These are phyloP conservation scores for Umbilicus rupestris DNA, from an alignment of 164 flowering plant genomes.

Conservation along the genomic window DNA sequence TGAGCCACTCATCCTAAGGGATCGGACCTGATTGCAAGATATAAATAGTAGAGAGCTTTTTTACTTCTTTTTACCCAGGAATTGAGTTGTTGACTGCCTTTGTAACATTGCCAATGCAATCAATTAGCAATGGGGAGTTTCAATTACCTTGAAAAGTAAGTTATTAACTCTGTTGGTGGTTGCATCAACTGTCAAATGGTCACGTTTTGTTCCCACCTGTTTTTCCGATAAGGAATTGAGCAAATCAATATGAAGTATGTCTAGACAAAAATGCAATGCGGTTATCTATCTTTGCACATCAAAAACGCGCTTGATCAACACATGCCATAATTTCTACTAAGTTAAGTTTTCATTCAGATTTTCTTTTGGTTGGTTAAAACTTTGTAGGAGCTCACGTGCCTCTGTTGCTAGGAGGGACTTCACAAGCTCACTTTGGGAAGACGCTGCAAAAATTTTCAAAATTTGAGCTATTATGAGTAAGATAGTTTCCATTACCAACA, in stretches of 20 bases:
- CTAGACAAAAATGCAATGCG: too few relatives aligned
- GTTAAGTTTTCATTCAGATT: neutral
- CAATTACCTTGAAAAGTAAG: conserved; percentile 69
- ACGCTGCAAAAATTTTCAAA: conserved; percentile 51
- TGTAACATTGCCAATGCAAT: neutral
- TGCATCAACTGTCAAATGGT: conserved; percentile 56
- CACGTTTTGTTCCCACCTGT: conserved; percentile 83
- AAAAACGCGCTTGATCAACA: too few relatives aligned
- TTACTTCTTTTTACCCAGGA: too few relatives aligned
- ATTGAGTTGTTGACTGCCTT: neutral
- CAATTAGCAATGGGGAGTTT: neutral
- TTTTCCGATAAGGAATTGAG: too few relatives aligned
- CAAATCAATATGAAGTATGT: too few relatives aligned
- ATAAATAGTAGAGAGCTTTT: too few relatives aligned
- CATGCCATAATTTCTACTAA: neutral
- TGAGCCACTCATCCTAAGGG: conserved; percentile 83
- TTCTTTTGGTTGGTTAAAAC: neutral
- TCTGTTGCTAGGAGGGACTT: conserved; percentile 80
- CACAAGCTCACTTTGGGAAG: conserved; percentile 73
- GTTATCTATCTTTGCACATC: too few relatives aligned
- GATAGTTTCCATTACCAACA: neutral
- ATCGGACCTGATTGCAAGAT: conserved; percentile 59
- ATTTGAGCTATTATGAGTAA: neutral
- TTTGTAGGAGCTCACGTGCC: conserved; percentile 40
- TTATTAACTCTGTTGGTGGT: conserved; percentile 62